Evolutionary conservation across 2,329 filamentous ascomycete species (phyloP), one percentile per base, ranked within the genome.

Genomic region (Amylocarpus encephaloides): DNA sequence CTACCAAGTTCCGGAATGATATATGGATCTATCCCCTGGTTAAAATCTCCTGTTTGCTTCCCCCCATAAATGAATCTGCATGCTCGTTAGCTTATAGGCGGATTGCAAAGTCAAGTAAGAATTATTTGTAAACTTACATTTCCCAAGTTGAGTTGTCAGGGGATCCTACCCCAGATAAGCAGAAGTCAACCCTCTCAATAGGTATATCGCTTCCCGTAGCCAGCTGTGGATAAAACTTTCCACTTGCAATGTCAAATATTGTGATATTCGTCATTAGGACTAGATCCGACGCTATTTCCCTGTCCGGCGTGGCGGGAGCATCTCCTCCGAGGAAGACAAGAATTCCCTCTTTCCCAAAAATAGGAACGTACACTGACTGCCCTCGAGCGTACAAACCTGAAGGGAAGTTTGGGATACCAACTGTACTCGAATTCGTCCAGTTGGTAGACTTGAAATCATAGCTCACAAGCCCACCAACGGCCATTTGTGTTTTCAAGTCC

Each of bases 261-360:
- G 46, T 30, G 16, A 54, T 50, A 15, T 42, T 46, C 12, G 32
- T 29, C 19, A 47, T 33, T 15, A 29, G 18, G 22, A 19, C 41
- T 4, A 52, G n/a, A 16, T 45, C 18, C 11, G 18, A 5, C 32
- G 18, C 40, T n/a, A 12, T 10, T 11, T 33, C 36, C 33, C 39
- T 39, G 32, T 35, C 32, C 16, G 39, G 34, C 35, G 32, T 41
- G 13, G 40, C 18, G 10, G 52, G 52, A 18, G 26, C 15, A 18
- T 46, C 42, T 18, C 52, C 50, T 6, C 41, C 52, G n/a, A 54
- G 38, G 33, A 52, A 54, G 22, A 54, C 4, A 4, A 54, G 12
- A 33, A 54, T 46, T 13, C 52, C 52, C n/a, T 49, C 35, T 13
- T 52, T 33, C 19, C 52, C 52, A 44, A 49, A 54, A 11, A 30